Percentiles rank a stretch among this genome's conserved stretches.
phyloP scores from a whole-genome alignment of 2,329 filamentous ascomycete genomes.

The Diaporthe vexans region DNA sequence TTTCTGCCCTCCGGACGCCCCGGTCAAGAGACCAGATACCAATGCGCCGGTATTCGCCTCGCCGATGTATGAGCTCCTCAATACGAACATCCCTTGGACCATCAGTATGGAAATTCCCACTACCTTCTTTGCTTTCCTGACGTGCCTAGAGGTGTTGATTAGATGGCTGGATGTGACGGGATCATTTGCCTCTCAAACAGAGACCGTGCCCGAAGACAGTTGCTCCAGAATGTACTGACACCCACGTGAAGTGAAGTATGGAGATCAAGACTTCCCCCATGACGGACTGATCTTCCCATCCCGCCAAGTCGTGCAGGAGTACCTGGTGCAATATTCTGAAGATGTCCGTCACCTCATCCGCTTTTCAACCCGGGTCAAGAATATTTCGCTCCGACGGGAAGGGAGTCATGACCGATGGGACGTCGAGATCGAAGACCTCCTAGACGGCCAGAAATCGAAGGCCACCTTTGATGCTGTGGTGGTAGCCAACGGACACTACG shows the following conservation, averaged over 20 bases:
- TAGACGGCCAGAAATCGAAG: constrained; percentile 17
- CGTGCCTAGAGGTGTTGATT: not conserved
- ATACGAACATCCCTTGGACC: constrained; percentile 87
- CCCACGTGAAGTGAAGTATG: constrained; percentile 73
- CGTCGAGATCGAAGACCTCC: constrained; percentile 44
- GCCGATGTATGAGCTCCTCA: constrained; percentile 84
- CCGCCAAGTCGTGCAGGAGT: constrained; percentile 78
- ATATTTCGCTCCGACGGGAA: constrained; percentile 61
- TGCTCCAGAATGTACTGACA: constrained; percentile 9
- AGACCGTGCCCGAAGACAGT: not conserved
- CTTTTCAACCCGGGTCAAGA: constrained; percentile 79
- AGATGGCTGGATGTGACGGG: not conserved
- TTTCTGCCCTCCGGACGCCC: constrained; percentile 73
- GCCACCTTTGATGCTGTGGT: constrained; percentile 80
- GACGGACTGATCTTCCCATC: constrained; percentile 81
- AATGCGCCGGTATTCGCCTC: constrained; percentile 77
- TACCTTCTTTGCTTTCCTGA: not conserved
- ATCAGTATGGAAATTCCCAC: constrained; percentile 62
- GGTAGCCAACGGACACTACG: constrained; percentile 82
- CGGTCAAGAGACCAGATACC: constrained; percentile 61
- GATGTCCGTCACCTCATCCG: constrained; percentile 76
- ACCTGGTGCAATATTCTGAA: constrained; percentile 79
- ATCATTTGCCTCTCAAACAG: not conserved
- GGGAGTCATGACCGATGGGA: constrained; percentile 68
- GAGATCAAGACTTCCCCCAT: constrained; percentile 75